Conservation (phyloP, 2,329 filamentous ascomycete species). For the Cytospora mali region DNA sequence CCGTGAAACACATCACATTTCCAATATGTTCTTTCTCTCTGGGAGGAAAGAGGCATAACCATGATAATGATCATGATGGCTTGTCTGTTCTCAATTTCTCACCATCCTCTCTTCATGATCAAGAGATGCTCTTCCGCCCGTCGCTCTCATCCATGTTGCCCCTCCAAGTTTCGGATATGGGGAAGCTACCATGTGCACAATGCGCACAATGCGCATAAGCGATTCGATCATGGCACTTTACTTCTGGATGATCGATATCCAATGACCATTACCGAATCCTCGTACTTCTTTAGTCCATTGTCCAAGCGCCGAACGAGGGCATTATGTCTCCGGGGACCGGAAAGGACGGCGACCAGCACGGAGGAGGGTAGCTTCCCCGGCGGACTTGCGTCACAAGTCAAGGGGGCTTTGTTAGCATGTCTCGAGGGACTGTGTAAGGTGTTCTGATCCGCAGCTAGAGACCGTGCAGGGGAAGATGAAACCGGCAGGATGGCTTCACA, state of each 20-base stretch:
- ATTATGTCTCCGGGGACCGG: background rate
- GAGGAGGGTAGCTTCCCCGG: background rate
- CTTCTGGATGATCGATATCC: background rate
- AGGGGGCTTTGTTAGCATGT: too few species aligned
- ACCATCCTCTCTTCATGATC: background rate
- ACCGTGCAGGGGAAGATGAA: background rate
- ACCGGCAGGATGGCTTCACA: background rate
- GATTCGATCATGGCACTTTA: background rate
- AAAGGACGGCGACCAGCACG: background rate
- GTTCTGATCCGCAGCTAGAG: background rate
- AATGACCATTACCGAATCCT: background rate
- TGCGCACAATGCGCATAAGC: background rate
- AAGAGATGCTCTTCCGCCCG: background rate
- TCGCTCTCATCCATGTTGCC: background rate
- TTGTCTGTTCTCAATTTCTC: background rate
- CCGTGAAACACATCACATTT: background rate
- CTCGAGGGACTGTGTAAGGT: too few species aligned
- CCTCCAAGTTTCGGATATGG: background rate
- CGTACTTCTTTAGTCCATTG: background rate
- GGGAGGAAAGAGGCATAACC: too few species aligned
- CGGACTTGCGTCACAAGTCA: too few species aligned
- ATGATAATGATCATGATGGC: background rate
- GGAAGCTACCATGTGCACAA: background rate
- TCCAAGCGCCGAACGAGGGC: background rate
- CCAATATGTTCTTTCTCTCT: background rate